These are phyloP conservation scores for Leishmania mexicana DNA, from an alignment of 208 protist species.

Conservation along the genomic window DNA sequence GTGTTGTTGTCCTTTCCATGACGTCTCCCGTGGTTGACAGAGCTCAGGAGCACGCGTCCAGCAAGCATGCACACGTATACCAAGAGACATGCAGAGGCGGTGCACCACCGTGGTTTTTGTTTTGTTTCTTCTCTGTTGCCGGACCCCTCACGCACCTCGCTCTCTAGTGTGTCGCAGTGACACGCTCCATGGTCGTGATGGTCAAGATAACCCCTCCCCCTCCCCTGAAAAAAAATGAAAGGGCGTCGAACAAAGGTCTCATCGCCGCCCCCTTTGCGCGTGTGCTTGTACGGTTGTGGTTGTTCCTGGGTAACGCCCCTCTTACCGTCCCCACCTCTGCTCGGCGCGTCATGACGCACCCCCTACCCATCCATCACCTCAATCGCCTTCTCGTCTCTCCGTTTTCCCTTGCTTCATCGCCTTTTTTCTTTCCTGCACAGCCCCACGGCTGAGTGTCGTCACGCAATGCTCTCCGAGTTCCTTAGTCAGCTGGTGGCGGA, in stretches of 20 bases:
- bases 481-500: conserved; percentile 75
- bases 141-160: background rate
- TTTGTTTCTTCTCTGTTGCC: background rate
- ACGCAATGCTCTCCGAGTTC: conserved; percentile 61
- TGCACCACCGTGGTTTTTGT: background rate
- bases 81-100: background rate
- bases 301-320: background rate
- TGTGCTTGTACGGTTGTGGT: background rate
- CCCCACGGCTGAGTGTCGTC: background rate
- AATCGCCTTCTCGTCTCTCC: background rate
- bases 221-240: background rate
- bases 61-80: background rate
- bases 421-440: background rate
- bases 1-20: background rate
- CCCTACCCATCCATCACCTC: background rate
- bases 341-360: background rate
- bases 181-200: background rate
- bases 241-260: background rate
- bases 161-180: background rate
- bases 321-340: background rate
- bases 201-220: background rate
- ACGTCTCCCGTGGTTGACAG: background rate
- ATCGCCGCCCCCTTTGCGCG: background rate
- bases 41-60: background rate
- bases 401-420: background rate